Evolutionary conservation across 2,329 filamentous ascomycete species (phyloP).

Genomic region (Cercospora nicotianae): DNA sequence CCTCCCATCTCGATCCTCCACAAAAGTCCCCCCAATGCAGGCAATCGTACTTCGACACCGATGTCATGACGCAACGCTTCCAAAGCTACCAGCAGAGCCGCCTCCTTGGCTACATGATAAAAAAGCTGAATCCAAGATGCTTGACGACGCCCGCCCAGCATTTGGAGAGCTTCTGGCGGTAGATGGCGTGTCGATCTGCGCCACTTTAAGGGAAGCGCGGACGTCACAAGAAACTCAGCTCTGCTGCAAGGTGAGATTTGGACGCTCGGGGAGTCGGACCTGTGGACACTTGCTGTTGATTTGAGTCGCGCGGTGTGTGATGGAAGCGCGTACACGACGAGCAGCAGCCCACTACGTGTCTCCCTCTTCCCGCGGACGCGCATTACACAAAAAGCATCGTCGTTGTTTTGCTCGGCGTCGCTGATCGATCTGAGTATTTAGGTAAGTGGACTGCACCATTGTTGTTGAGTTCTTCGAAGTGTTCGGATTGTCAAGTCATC

Average conservation of each 20-base stretch:
- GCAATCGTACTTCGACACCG: neutral
- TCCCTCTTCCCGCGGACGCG: neutral
- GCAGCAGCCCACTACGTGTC: neutral
- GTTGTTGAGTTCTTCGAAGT: neutral
- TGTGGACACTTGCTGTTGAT: neutral
- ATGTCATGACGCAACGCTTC: neutral
- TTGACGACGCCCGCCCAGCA: neutral
- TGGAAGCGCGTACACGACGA: neutral
- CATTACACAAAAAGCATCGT: neutral
- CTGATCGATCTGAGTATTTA: neutral
- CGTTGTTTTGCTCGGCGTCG: neutral
- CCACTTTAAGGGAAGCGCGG: neutral
- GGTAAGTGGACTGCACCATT: neutral
- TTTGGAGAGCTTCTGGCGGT: neutral
- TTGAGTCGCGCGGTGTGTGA: neutral
- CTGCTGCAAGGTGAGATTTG: neutral
- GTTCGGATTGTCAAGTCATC: neutral
- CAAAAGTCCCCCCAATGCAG: neutral
- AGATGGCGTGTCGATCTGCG: neutral
- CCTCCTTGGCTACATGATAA: neutral
- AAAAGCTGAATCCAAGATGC: neutral
- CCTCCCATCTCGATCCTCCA: neutral
- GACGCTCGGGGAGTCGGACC: neutral
- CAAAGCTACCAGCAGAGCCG: neutral
- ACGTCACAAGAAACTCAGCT: neutral